Conservation (phyloP, 495 filamentous ascomycete species). For the Penicillium nucicola region DNA sequence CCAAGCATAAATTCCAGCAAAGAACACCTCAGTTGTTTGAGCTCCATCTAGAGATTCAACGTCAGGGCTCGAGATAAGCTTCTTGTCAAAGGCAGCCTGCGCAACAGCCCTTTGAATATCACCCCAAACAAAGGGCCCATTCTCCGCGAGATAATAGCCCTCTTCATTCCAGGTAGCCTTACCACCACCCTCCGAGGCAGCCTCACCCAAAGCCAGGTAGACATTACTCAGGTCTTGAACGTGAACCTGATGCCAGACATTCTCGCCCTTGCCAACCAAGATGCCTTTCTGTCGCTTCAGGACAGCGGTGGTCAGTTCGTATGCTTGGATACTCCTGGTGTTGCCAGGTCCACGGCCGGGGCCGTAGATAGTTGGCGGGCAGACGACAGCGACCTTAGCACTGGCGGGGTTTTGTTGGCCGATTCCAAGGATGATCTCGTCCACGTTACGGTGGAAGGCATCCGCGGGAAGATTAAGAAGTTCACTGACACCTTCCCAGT, state of each 20-base stretch:
- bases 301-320: conserved; percentile 51
- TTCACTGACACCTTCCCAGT: conserved; percentile 55
- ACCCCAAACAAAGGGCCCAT: conserved; percentile 68
- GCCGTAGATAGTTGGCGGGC: conserved; percentile 78
- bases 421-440: conserved; percentile 54
- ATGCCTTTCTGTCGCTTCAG: conserved; percentile 63
- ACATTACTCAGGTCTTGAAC: conserved; percentile 67
- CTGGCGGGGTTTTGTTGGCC: conserved; percentile 37
- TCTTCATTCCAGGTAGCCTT: conserved; percentile 69
- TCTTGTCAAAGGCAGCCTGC: conserved; percentile 58
- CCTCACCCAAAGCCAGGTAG: conserved; percentile 64
- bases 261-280: conserved; percentile 59
- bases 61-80: conserved; percentile 56
- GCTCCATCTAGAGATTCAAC: conserved; percentile 37
- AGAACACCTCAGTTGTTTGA: conserved; percentile 28
- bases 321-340: conserved; percentile 62
- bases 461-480: conserved; percentile 53
- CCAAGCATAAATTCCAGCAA: conserved; percentile 43
- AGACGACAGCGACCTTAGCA: conserved; percentile 69
- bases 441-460: conserved; percentile 58
- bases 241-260: conserved; percentile 72
- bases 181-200: conserved; percentile 54
- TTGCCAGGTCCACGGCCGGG: conserved; percentile 69
- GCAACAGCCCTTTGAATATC: conserved; percentile 61
- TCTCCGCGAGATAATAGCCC: conserved; percentile 74